A percentile compares a stretch with the other conserved stretches of the same genome.
Evolutionary conservation across 139 green algal genomes (phyloP).

Genomic region (Medakamo hakoo): DNA sequence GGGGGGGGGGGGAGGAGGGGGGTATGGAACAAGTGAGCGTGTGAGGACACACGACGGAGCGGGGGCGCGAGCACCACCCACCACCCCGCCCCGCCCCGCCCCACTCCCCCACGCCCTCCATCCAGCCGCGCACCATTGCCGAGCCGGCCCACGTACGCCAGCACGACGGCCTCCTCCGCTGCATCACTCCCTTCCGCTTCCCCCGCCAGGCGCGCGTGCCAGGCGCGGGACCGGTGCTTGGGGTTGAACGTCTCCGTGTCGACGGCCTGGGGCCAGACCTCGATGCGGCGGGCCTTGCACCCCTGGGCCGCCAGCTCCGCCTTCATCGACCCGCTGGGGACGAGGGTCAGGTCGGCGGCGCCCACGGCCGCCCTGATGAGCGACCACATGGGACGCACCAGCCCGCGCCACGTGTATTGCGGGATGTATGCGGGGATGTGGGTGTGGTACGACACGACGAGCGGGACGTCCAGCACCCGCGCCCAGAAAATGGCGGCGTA

Average conservation of each 20-base stretch:
- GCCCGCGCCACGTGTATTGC: conserved; percentile 46
- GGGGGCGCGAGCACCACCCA: not conserved
- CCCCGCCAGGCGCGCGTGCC: conserved; percentile 47
- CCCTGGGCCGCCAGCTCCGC: conserved; percentile 4
- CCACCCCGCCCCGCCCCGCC: conserved; percentile 21
- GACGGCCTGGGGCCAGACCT: conserved; percentile 79
- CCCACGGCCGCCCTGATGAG: conserved; percentile 73
- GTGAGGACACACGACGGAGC: not conserved
- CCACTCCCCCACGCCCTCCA: too few species aligned
- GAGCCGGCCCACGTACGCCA: conserved; percentile 88
- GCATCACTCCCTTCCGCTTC: too few species aligned
- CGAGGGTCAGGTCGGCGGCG: conserved; percentile 52
- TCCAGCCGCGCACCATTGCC: conserved; percentile 77
- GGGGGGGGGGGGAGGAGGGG: not conserved
- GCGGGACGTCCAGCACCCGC: conserved; percentile 63
- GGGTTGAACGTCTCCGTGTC: conserved; percentile 83
- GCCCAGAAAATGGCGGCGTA: conserved; percentile 80
- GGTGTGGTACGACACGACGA: conserved; percentile 96
- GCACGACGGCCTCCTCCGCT: conserved; percentile 49
- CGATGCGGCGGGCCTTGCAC: conserved; percentile 6
- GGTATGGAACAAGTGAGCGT: not conserved
- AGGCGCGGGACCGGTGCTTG: conserved; percentile 40
- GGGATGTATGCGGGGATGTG: conserved; percentile 93
- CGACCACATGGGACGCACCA: conserved; percentile 78
- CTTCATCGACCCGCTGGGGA: conserved; percentile 45